These are phyloP conservation scores for Lenwebbia sp. DNA, from an alignment of 345 rosid genomes.

Conservation along the genomic window DNA sequence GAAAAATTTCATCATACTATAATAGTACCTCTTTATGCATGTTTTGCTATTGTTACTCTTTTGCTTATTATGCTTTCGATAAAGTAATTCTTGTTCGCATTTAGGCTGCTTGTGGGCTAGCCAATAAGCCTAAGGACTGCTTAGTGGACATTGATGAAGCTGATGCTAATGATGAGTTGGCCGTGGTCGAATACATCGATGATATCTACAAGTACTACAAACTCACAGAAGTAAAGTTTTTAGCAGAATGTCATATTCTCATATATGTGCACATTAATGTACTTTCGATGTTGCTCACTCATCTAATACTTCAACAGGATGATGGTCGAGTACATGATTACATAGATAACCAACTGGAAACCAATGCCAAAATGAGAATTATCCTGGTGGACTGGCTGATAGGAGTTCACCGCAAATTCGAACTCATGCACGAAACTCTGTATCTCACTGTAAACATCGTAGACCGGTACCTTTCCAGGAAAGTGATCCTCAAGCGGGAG, in stretches of 20 bases:
- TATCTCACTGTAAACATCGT: conserved; percentile 67
- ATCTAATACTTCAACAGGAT: conserved; percentile 9
- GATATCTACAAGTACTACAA: conserved; percentile 81
- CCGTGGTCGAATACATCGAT: conserved; percentile 74
- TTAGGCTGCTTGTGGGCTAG: conserved; percentile 49
- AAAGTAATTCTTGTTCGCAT: not conserved
- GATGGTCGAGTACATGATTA: conserved; percentile 48
- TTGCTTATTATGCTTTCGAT: not conserved
- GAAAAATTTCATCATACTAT: not conserved
- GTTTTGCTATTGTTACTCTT: not conserved
- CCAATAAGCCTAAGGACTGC: conserved; percentile 18
- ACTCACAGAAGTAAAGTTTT: conserved; percentile 34
- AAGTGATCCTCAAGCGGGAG: conserved; percentile 52
- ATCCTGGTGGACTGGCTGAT: conserved; percentile 79
- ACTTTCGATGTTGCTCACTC: not conserved
- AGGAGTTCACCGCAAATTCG: conserved; percentile 77
- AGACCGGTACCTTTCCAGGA: conserved; percentile 62
- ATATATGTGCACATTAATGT: not conserved
- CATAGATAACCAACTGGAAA: conserved; percentile 60
- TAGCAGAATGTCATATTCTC: not conserved
- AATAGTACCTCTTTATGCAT: not conserved
- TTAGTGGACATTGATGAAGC: conserved; percentile 52
- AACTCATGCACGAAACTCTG: conserved; percentile 77
- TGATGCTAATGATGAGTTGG: conserved; percentile 55
- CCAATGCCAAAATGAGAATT: conserved; percentile 75